A percentile compares a stretch with the other conserved stretches of the same genome.
Conservation (phyloP, 1,139 yeast genomes). For the Yamadazyma membranifaciens region DNA sequence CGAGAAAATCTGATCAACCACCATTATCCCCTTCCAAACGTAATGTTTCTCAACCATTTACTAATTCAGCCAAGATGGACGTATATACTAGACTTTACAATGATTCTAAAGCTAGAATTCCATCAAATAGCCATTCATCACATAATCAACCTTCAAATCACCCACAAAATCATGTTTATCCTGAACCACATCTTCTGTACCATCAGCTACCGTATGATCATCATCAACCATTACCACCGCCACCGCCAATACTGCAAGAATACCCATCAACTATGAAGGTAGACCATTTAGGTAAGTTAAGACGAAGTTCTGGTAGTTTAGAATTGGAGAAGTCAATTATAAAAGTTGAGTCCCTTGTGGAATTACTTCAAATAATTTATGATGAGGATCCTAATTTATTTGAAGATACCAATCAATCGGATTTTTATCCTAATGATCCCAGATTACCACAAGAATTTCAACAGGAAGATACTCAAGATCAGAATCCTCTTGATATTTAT, state of each 20-base stretch:
- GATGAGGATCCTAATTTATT: conserved; percentile 24
- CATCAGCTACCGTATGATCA: not conserved
- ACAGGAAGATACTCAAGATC: conserved; percentile 2
- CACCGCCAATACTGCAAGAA: not conserved
- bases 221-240: not conserved
- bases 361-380: conserved; percentile 21
- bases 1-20: not conserved
- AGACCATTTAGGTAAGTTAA: not conserved
- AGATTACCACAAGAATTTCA: conserved; percentile 10
- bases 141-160: not conserved
- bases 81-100: conserved; percentile 17
- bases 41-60: conserved; percentile 10
- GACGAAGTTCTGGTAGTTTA: conserved; percentile 9
- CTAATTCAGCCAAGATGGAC: conserved; percentile 8
- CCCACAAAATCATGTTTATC: not conserved
- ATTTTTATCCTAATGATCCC: conserved; percentile 7
- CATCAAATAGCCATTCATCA: not conserved
- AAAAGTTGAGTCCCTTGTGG: conserved; percentile 19
- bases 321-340: conserved; percentile 9
- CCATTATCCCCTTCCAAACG: conserved; percentile 12
- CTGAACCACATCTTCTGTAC: no score
- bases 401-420: conserved; percentile 10
- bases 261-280: not conserved
- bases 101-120: conserved; percentile 9
- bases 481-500: conserved; percentile 35